A percentile compares a stretch with the other conserved stretches of the same genome.
These are phyloP conservation scores for Corymbia calophylla DNA, from an alignment of 441 rosid species.

Conservation along the genomic window DNA sequence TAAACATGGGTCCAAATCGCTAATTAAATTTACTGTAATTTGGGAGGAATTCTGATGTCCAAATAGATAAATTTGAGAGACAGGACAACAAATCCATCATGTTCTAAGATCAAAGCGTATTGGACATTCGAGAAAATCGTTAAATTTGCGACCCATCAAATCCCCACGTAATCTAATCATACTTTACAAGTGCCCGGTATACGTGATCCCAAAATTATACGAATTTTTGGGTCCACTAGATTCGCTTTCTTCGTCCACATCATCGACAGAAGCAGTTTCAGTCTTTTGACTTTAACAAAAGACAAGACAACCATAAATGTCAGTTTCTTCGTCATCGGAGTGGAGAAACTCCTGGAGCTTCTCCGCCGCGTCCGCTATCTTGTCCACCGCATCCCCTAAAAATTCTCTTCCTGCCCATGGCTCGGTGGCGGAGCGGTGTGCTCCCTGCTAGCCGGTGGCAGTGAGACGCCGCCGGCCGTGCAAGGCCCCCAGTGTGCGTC, in stretches of 20 bases:
- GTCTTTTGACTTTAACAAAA: no score
- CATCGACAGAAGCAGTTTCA: no score
- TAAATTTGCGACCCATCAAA: neutral
- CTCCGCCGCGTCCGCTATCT: constrained; percentile 46
- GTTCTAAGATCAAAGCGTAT: neutral
- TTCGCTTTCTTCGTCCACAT: no score
- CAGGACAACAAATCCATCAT: neutral
- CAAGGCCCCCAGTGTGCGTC: constrained; percentile 16
- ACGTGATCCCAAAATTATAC: neutral
- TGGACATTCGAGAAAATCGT: neutral
- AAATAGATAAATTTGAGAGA: neutral
- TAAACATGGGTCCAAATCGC: neutral
- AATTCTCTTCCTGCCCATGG: constrained; percentile 23
- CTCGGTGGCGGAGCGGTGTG: neutral
- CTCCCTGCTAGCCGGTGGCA: neutral
- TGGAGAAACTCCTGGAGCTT: constrained; percentile 28
- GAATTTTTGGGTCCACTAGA: neutral
- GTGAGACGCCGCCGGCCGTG: constrained; percentile 33
- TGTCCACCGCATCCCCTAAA: constrained; percentile 65
- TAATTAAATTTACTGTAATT: neutral
- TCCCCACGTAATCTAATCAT: neutral
- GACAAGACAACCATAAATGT: no score
- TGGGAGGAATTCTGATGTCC: neutral
- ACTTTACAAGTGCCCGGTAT: neutral
- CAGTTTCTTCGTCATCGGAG: no score